Conservation (phyloP, 176 grass and related monocot species). For the Echinochloa phyllopogon region DNA sequence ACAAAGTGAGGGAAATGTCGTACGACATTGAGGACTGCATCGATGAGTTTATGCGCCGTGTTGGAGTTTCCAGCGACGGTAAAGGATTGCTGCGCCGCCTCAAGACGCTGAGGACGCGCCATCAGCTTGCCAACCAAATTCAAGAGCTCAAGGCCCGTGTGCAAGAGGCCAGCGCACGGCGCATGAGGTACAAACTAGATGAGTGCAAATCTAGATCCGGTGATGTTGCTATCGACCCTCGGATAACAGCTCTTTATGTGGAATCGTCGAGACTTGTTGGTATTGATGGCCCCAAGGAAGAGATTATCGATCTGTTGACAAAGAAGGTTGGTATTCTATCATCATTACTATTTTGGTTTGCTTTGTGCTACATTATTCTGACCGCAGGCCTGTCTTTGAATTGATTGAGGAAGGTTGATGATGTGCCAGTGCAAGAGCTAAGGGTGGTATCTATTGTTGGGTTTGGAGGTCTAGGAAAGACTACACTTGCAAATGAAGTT, state of each 20-base stretch:
- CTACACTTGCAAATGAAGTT: constrained; percentile 17
- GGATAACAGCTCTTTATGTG: not conserved
- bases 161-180: not conserved
- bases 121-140: not conserved
- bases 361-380: not conserved
- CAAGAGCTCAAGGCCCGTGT: constrained; percentile 3
- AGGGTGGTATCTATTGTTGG: constrained; percentile 20
- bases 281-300: not conserved
- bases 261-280: not conserved
- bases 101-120: not conserved
- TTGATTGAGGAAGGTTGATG: not conserved
- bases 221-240: not conserved
- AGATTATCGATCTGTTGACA: not conserved
- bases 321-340: not conserved
- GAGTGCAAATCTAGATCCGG: not conserved
- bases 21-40: not conserved
- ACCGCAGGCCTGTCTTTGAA: not conserved
- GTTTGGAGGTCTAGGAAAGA: not conserved
- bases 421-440: not conserved
- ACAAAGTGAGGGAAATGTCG: not conserved
- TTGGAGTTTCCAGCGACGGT: not conserved
- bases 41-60: not conserved
- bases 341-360: not conserved
- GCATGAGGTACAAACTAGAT: not conserved
- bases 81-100: not conserved